Evolutionary conservation across 2,329 filamentous ascomycete genomes (phyloP), one percentile per base, ranked within the genome.

Genomic region (Albophoma yamanashiensis): DNA sequence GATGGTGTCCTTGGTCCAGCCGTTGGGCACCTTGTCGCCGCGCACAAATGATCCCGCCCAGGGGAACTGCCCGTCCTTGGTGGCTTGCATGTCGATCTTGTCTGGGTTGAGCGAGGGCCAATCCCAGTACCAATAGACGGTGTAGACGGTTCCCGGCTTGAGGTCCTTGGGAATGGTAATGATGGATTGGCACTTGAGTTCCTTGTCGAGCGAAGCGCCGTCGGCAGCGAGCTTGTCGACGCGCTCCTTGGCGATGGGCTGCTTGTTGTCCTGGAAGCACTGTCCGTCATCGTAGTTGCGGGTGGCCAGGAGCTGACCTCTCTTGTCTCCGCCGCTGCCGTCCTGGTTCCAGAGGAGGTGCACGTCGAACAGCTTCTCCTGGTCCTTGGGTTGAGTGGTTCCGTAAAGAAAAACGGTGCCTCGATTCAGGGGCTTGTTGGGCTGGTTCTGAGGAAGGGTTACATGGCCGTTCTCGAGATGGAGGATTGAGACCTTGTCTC

Each of bases 41-140:
- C 74, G 70, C 71, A 75, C 72, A 36, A 75, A 75, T 20, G 72
- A 74, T 22, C 74, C 74, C 3, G 73, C 73, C 74, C 74, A 76
- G 15, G 76, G 73, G 60, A 74, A 80, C 60, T 73, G 70, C 36
- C 78, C 75, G 63, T 74, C 64, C 62, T 69, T 69, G 55, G 74
- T 76, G 25, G 67, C 69, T 20, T 73, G 70, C 42, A 74, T 66
- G 64, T 81, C 73, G 62, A 72, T 74, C 64, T 69, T 73, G 63
- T 71, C 73, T 45, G 68, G 67, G 67, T 76, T 74, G 69, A 85
- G 78, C 17, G 84, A 87, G 3, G 88, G 87, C 91, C 92, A 99
- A 73, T 96, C 89, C 94, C 94, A 97, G 55, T 97, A 88, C 93
- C 93, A 97, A 79, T 96, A 96, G 58, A 96, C 75, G 3, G 91